Conservation (phyloP, 2,329 filamentous ascomycete species). For the Xylaria sp. region DNA sequence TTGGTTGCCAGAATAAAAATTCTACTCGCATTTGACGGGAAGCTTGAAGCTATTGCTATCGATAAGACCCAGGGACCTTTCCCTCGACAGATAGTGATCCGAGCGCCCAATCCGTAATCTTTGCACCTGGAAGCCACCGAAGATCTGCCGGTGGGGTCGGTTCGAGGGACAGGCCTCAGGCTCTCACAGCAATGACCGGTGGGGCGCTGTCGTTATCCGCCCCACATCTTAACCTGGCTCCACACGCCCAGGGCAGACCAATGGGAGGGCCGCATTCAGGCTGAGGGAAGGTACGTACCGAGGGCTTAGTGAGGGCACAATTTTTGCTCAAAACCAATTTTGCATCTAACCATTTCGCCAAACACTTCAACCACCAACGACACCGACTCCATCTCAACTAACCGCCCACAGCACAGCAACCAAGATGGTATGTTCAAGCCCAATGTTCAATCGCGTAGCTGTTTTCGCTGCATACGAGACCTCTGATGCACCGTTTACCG, state of each 20-base stretch:
- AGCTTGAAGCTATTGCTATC: conserved; percentile 20
- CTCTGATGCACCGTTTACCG: conserved; percentile 28
- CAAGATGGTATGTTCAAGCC: conserved; percentile 46
- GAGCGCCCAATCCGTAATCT: conserved; percentile 3
- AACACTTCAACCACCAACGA: conserved; percentile 45
- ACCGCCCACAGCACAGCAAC: conserved; percentile 46
- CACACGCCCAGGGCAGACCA: not conserved
- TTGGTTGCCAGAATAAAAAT: conserved; percentile 19
- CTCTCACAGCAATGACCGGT: conserved; percentile 9
- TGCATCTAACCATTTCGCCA: conserved; percentile 39
- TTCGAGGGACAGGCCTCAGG: not conserved
- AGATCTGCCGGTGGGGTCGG: conserved; percentile 15
- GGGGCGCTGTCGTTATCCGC: conserved; percentile 9
- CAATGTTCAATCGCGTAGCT: conserved; percentile 2
- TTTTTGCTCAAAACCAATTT: conserved; percentile 38
- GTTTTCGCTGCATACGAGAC: conserved; percentile 8
- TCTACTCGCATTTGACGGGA: conserved; percentile 4
- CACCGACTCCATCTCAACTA: conserved; percentile 48
- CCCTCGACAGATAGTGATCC: conserved; percentile 4
- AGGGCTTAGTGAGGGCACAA: conserved; percentile 40
- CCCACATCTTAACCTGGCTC: conserved; percentile 3
- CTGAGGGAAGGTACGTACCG: conserved; percentile 22
- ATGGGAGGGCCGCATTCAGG: conserved; percentile 5
- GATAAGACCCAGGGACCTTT: conserved; percentile 13
- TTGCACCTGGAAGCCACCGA: conserved; percentile 8